These are phyloP conservation scores for Thelonectria discophora DNA, from an alignment of 2,329 filamentous ascomycete genomes.

Conservation along the genomic window DNA sequence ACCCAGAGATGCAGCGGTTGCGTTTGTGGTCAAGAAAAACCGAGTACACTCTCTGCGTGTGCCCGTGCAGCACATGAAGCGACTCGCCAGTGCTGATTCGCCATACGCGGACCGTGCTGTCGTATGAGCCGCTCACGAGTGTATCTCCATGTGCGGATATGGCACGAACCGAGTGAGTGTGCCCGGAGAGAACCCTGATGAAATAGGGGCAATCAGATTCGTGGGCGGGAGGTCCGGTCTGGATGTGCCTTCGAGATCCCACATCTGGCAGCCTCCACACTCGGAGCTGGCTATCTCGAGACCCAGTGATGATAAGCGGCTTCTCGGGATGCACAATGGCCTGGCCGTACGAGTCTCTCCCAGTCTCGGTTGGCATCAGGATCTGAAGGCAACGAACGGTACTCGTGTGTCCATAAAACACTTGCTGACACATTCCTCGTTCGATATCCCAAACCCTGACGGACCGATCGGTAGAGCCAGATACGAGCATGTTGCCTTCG, in stretches of 20 bases:
- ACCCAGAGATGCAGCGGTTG: constrained; percentile 95
- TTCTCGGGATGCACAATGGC: constrained; percentile 91
- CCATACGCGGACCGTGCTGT: constrained; percentile 95
- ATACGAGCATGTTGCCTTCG: constrained; percentile 92
- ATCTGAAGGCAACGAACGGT: constrained; percentile 97
- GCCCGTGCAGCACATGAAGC: constrained; percentile 83
- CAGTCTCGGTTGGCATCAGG: constrained; percentile 83
- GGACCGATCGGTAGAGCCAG: constrained; percentile 93
- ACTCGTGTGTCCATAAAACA: constrained; percentile 97
- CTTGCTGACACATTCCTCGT: constrained; percentile 88
- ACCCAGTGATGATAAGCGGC: constrained; percentile 96
- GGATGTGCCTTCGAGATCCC: constrained; percentile 79
- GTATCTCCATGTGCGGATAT: constrained; percentile 96
- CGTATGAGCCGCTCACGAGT: constrained; percentile 96
- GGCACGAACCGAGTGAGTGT: constrained; percentile 92
- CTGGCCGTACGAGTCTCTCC: constrained; percentile 74
- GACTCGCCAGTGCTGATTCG: constrained; percentile 95
- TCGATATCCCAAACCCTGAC: constrained; percentile 99
- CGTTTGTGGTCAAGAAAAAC: constrained; percentile 92
- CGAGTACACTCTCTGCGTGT: constrained; percentile 94
- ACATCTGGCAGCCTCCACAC: constrained; percentile 93
- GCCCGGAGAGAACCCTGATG: constrained; percentile 84
- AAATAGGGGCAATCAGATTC: constrained; percentile 93
- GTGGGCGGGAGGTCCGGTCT: constrained; percentile 77
- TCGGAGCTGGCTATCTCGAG: constrained; percentile 91